These are phyloP conservation scores for Pseudogymnoascus sp. DNA, from an alignment of 2,329 filamentous ascomycete species.

Conservation along the genomic window DNA sequence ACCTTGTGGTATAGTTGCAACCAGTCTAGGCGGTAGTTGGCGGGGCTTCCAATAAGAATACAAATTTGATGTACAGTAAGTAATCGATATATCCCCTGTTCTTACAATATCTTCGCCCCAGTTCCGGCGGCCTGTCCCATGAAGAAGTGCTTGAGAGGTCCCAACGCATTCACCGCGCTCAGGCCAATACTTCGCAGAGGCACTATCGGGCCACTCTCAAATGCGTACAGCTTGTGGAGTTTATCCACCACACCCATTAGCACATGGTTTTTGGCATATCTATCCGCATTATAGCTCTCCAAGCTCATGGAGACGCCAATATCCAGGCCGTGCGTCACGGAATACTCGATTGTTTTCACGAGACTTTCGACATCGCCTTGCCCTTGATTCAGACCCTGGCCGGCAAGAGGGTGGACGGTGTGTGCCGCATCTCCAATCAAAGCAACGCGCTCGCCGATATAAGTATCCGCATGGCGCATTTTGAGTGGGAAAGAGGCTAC, in stretches of 20 bases:
- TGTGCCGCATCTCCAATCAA: slow-evolving; percentile 93
- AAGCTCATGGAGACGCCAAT: slow-evolving; percentile 72
- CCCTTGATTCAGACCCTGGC: slow-evolving; percentile 90
- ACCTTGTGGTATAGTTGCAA: neutral
- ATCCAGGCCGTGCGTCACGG: slow-evolving; percentile 78
- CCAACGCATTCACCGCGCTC: slow-evolving; percentile 65
- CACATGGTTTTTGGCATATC: slow-evolving; percentile 75
- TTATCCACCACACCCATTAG: slow-evolving; percentile 80
- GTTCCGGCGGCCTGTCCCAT: slow-evolving; percentile 66
- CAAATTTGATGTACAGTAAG: neutral
- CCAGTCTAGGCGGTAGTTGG: neutral
- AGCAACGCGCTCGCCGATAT: slow-evolving; percentile 82
- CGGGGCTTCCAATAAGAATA: neutral
- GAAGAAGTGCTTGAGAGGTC: slow-evolving; percentile 72
- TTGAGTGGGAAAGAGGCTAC: slow-evolving; percentile 87
- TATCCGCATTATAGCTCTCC: slow-evolving; percentile 72
- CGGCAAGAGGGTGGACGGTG: slow-evolving; percentile 87
- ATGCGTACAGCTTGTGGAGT: slow-evolving; percentile 85
- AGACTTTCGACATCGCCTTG: slow-evolving; percentile 82
- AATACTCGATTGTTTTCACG: slow-evolving; percentile 64
- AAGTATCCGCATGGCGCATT: slow-evolving; percentile 88
- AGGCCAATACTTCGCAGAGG: slow-evolving; percentile 72
- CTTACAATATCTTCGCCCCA: slow-evolving; percentile 39
- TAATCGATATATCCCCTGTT: neutral
- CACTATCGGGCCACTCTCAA: slow-evolving; percentile 70